phyloP scores from a whole-genome alignment of 352 stramenopile genomes.

The Salisapilia sapeloensis region DNA sequence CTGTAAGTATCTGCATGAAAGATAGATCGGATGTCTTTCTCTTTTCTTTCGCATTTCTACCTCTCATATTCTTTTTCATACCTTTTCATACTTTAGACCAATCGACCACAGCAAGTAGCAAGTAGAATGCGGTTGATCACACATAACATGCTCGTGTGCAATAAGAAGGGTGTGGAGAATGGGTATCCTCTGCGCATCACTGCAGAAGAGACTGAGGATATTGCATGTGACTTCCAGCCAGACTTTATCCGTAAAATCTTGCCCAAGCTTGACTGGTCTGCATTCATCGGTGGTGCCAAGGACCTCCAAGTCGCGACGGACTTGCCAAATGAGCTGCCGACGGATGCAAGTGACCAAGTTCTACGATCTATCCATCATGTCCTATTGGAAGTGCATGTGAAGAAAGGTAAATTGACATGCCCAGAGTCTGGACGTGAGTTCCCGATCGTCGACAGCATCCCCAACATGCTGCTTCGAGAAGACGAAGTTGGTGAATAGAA shows the following conservation, averaged over 20 bases:
- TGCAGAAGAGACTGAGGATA: constrained; percentile 58
- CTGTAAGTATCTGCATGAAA: too few species aligned
- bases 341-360: constrained; percentile 41
- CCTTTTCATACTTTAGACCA: too few species aligned
- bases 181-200: constrained; percentile 87
- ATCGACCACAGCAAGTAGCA: too few species aligned
- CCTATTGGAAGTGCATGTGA: constrained; percentile 90
- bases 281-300: constrained; percentile 66
- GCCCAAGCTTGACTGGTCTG: constrained; percentile 78
- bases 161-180: constrained; percentile 86
- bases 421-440: constrained; percentile 93
- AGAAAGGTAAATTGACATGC: constrained; percentile 92
- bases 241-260: constrained; percentile 84
- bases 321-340: constrained; percentile 31
- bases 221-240: constrained; percentile 64
- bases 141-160: constrained; percentile 89
- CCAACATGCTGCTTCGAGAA: constrained; percentile 93
- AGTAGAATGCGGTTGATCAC: constrained; percentile 81
- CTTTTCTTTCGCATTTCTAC: too few species aligned
- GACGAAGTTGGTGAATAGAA: constrained; percentile 42
- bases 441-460: constrained; percentile 93
- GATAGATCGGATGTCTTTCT: too few species aligned
- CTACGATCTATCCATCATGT: constrained; percentile 81
- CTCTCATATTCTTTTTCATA: too few species aligned
- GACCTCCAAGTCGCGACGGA: constrained; percentile 50